Base-by-base conservation (phyloP, 345 rosid species). In the Citrus cavaleriei region DNA sequence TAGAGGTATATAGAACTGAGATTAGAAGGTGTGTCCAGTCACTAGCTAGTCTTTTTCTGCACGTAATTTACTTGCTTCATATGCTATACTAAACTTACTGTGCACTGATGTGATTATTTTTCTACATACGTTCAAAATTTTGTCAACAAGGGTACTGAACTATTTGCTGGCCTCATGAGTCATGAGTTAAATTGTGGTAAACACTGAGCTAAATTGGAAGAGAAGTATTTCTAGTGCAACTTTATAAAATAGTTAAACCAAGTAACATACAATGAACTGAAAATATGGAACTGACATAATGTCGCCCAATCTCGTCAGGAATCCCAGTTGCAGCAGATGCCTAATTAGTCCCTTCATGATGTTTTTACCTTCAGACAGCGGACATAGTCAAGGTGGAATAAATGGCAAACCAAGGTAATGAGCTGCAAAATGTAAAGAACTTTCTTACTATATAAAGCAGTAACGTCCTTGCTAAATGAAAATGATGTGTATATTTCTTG, bases 351-450 rank as follows among this genome's bases (percentile, higher is more conserved):
- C 37, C 37, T 35, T 35, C 37, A 6, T 35, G 37, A 35, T 5
- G 37, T 35, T 6, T 35, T 35, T 6, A 35, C 37, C 37, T 5
- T 35, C 37, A 5, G 37, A 35, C 37, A 35, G 7, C 7, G 37
- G 37, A 35, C 37, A 35, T 35, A 35, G 37, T 35, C 7, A 35
- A 35, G 40, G 40, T 37, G 40, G 40, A 37, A 37, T 37, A 6
- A 37, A 37, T 7, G 85, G 82, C 79, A 81, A 75, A 21, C 82
- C 81, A 35, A 79, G 83, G 61, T 74, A 66, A 34, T 3, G 72
- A 22, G 82, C 84, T 81, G 7, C 54, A 35, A 8, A 42, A 25
- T 3, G 3, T 5, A 7, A 13, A 49, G 9, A 46, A 18, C 7
- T 64, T 54, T 54, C 58, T 4, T 18, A 54, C 7, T 19, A 5